These are phyloP conservation scores for Diaporthe nobilis DNA, from an alignment of 2,329 filamentous ascomycete species.

Conservation along the genomic window DNA sequence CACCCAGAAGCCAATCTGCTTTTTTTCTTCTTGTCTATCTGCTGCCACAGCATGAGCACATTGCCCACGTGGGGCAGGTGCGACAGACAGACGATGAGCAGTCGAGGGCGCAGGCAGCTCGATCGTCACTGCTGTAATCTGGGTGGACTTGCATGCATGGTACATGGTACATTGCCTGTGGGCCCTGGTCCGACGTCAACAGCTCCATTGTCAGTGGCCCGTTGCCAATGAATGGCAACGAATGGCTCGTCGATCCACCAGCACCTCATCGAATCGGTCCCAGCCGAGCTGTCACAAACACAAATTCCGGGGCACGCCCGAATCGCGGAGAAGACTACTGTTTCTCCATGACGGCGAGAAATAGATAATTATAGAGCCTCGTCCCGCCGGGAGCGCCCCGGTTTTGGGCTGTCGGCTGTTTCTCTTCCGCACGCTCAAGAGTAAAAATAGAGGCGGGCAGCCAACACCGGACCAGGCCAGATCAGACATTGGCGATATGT, in stretches of 20 bases:
- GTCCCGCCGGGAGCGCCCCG: constrained; percentile 11
- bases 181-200: not conserved
- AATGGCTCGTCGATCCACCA: constrained; percentile 2
- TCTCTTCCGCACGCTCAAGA: not conserved
- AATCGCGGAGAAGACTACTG: constrained; percentile 6
- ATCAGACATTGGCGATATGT: constrained; percentile 20
- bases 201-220: constrained; percentile 1
- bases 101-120: constrained; percentile 4
- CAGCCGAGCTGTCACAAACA: constrained; percentile 26
- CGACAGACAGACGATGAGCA: not conserved
- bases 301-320: constrained; percentile 4
- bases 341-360: constrained; percentile 9
- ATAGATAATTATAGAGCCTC: constrained; percentile 22
- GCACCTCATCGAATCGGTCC: constrained; percentile 17
- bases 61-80: constrained; percentile 11
- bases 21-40: not conserved
- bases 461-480: not conserved
- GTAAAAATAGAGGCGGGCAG: constrained; percentile 26
- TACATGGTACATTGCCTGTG: not conserved
- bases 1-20: constrained; percentile 4
- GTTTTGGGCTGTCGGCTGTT: constrained; percentile 17
- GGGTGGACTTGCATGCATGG: not conserved
- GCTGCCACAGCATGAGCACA: not conserved
- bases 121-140: not conserved
- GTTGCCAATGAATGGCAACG: not conserved